phyloP scores from a whole-genome alignment of 495 filamentous ascomycete species.

The Trichoderma reesei region DNA sequence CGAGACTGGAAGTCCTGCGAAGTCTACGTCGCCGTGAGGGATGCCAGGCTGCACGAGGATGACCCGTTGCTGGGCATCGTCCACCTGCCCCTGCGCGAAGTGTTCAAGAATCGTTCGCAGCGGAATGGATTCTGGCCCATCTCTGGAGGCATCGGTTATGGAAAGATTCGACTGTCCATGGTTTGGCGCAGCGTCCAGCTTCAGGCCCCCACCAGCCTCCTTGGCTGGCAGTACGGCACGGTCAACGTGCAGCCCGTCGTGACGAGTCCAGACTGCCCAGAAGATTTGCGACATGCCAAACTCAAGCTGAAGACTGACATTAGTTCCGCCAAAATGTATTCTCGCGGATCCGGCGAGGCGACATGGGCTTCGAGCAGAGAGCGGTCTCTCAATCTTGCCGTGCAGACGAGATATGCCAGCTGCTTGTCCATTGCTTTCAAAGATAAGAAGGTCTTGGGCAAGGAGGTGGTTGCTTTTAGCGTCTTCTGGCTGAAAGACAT shows the following conservation, averaged over 20 bases:
- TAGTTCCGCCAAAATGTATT: conserved; percentile 43
- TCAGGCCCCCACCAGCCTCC: conserved; percentile 40
- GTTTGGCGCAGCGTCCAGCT: conserved; percentile 59
- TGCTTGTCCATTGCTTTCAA: conserved; percentile 53
- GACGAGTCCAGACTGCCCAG: conserved; percentile 25
- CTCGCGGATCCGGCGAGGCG: conserved; percentile 25
- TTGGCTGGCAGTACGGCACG: conserved; percentile 60
- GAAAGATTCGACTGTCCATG: conserved; percentile 53
- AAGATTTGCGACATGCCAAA: conserved; percentile 33
- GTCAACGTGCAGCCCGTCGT: conserved; percentile 41
- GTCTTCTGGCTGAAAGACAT: conserved; percentile 59
- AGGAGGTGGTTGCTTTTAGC: conserved; percentile 50
- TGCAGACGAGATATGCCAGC: conserved; percentile 51
- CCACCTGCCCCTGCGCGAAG: conserved; percentile 47
- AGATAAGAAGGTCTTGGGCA: conserved; percentile 32
- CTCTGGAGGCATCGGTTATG: conserved; percentile 59
- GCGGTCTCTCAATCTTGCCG: conserved; percentile 37
- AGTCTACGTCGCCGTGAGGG: conserved; percentile 54
- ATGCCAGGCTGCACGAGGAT: conserved; percentile 53
- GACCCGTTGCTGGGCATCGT: conserved; percentile 59
- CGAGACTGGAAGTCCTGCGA: conserved; percentile 57
- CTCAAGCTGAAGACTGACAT: conserved; percentile 49
- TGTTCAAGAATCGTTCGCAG: conserved; percentile 49
- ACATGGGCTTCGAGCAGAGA: conserved; percentile 22
- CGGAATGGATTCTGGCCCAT: conserved; percentile 52